Conservation (phyloP, 1,139 yeast species). For the Diutina rugosa region DNA sequence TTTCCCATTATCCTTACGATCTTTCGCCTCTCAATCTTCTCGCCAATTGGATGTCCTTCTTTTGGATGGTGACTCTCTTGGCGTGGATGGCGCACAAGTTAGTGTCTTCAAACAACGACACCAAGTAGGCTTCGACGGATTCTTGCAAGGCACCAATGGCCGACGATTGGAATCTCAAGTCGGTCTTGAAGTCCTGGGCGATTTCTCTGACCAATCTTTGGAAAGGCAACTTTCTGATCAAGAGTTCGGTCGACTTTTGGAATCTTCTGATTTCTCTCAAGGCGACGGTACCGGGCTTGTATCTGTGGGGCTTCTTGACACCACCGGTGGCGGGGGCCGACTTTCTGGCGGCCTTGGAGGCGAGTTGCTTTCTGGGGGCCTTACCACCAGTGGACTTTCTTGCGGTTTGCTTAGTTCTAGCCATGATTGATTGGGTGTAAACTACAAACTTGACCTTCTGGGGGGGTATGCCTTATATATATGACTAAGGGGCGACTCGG, state of each 20-base stretch:
- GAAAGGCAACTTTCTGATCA: conserved; percentile 39
- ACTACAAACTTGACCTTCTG: background rate
- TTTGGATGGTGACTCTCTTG: conserved; percentile 40
- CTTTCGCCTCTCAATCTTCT: conserved; percentile 42
- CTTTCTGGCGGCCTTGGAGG: conserved; percentile 41
- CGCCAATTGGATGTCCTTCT: conserved; percentile 41
- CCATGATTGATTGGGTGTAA: conserved; percentile 16
- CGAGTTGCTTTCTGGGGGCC: conserved; percentile 43
- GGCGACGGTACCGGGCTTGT: conserved; percentile 44
- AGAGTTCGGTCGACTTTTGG: conserved; percentile 38
- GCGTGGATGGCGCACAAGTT: conserved; percentile 44
- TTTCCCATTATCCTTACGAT: background rate
- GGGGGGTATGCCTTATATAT: background rate
- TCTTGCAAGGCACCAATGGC: conserved; percentile 43
- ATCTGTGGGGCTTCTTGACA: conserved; percentile 42
- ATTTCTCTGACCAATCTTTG: conserved; percentile 38
- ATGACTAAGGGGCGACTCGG: background rate
- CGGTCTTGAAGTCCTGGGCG: conserved; percentile 38
- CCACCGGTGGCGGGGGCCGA: conserved; percentile 41
- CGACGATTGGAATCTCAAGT: conserved; percentile 38
- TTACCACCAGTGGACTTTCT: conserved; percentile 44
- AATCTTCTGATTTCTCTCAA: conserved; percentile 44
- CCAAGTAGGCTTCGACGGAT: conserved; percentile 41
- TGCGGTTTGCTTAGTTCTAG: conserved; percentile 42
- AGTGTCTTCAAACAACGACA: conserved; percentile 37